phyloP scores from a whole-genome alignment of 305 asterid species.

The Euphrasia arctica region DNA sequence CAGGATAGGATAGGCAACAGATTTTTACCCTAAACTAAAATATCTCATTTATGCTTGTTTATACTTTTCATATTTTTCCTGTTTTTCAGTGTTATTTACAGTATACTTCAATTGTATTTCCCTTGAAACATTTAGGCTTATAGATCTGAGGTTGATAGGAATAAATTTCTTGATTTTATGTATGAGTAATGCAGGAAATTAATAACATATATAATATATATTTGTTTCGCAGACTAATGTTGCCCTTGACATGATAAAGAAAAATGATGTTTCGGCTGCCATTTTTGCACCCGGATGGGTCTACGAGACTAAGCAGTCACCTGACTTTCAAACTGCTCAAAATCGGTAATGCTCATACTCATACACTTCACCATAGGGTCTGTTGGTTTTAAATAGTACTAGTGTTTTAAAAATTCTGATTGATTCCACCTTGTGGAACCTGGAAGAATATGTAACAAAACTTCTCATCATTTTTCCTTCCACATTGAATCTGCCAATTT shows the following conservation, averaged over 20 bases:
- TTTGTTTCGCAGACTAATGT: conserved; percentile 61
- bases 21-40: conserved; percentile 3
- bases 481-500: neutral
- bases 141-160: no score
- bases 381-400: neutral
- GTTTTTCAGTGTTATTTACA: no score
- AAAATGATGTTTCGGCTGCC: conserved; percentile 82
- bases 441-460: neutral
- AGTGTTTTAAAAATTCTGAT: neutral
- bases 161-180: neutral
- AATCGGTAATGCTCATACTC: conserved; percentile 61
- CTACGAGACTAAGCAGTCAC: conserved; percentile 83
- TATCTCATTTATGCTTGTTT: neutral
- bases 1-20: conserved; percentile 7
- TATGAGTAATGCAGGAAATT: conserved; percentile 7
- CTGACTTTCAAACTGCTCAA: conserved; percentile 89
- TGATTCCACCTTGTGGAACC: neutral
- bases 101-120: conserved; percentile 1
- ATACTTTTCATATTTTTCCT: no score
- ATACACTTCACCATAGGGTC: neutral
- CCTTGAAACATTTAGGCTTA: neutral
- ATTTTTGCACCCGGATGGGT: conserved; percentile 99
- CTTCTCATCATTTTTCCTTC: neutral
- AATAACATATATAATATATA: neutral
- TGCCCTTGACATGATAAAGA: conserved; percentile 87